These are phyloP conservation scores for Cicer judaicum DNA, from an alignment of 306 rosid genomes.

Conservation along the genomic window DNA sequence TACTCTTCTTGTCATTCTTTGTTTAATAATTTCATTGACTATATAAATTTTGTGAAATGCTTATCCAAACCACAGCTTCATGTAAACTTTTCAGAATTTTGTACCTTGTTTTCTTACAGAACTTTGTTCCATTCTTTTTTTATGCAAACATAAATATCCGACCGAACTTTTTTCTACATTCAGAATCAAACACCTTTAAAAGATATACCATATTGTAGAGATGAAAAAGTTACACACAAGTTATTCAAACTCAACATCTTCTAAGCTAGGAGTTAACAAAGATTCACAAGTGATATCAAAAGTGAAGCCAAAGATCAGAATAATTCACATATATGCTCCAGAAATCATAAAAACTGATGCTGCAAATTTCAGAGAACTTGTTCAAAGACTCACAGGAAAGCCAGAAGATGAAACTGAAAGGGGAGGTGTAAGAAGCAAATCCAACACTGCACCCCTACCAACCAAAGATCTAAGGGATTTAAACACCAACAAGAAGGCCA, in stretches of 20 bases:
- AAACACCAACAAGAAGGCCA: constrained; percentile 28
- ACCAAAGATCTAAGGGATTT: constrained; percentile 29
- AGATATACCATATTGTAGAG: constrained; percentile 30
- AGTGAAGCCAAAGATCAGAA: constrained; percentile 53
- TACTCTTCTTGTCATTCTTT: constrained; percentile 30
- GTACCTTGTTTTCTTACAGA: constrained; percentile 28
- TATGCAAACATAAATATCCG: constrained; percentile 4
- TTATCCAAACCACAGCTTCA: constrained; percentile 43
- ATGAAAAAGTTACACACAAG: constrained; percentile 49
- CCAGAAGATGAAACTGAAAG: constrained; percentile 38
- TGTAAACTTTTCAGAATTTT: constrained; percentile 25
- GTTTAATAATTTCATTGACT: constrained; percentile 46
- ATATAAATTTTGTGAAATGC: constrained; percentile 27
- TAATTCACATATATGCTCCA: constrained; percentile 60
- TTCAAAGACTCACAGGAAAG: constrained; percentile 63
- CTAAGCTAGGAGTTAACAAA: constrained; percentile 47
- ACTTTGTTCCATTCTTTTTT: constrained; percentile 12
- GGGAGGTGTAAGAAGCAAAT: constrained; percentile 24
- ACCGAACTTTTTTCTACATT: constrained; percentile 23
- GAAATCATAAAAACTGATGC: constrained; percentile 60
- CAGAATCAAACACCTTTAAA: constrained; percentile 18
- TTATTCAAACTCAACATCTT: constrained; percentile 43
- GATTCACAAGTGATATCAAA: constrained; percentile 52
- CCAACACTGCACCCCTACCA: background rate
- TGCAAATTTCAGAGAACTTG: constrained; percentile 61